Base-by-base conservation (phyloP, 257 asterid genomes). In the Agastache rugosa region DNA sequence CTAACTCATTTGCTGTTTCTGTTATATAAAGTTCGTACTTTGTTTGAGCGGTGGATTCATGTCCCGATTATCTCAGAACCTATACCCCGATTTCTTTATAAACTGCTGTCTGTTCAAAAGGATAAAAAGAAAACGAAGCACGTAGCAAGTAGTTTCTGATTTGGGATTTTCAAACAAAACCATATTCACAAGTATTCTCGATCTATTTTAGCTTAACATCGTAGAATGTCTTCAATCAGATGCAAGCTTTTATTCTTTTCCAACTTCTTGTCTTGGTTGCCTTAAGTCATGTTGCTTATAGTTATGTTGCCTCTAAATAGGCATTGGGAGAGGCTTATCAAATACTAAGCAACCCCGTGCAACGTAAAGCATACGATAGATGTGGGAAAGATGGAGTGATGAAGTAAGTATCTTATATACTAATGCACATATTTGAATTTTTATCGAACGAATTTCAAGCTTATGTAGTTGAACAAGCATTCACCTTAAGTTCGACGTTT, bases 271-370 rank as follows among this genome's bases (percentile, higher is more conserved):
- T 39, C 17, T 44, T 58, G 29, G n/a, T 68, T 75, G 41, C n/a
- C 34, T 44, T 22, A 19, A 69, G 60, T 54, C 44, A 12, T 37
- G 44, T 25, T 42, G 17, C 27, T 75, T 8, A 19, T 29, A 42
- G 22, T 37, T 63, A 15, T 62, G 41, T 54, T 72, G 75, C 9
- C 41, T 77, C 56, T 63, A n/a, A 82, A 60, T 71, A 92, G 98
- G 86, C 85, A 34, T 90, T 92, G 8, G 96, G 91, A 51, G 98
- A 90, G 84, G 97, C 98, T 25, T 92, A 90, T 80, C 97, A 90
- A 82, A 91, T 92, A 74, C 79, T 92, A 80, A 87, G 94, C 74
- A 92, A 87, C 79, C 91, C 93, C 35, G 87, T 75, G 62, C 88
- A 87, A 70, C 97, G 96, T 50, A 86, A 84, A 79, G 81, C 85